Evolutionary conservation across 2,329 filamentous ascomycete species (phyloP).

Genomic region (Xylaria sp.): DNA sequence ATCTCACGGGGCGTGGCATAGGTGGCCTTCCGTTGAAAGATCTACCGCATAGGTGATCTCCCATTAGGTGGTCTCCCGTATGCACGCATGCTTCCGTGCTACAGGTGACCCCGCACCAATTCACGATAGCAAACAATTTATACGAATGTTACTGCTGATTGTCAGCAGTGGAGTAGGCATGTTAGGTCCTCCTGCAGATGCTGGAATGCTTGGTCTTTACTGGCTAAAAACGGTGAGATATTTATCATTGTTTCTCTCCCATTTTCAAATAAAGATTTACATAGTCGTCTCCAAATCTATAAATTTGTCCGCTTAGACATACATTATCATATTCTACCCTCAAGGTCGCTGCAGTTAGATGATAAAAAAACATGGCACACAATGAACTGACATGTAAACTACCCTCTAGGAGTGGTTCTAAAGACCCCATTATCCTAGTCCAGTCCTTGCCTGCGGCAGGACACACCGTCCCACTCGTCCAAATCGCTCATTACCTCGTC

Average conservation of each 20-base stretch:
- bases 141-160: neutral
- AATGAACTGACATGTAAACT: neutral
- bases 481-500: constrained; percentile 25
- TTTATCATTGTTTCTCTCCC: neutral
- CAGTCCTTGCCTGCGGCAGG: constrained; percentile 23
- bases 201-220: neutral
- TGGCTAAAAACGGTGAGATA: neutral
- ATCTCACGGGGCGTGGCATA: no score
- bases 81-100: no score
- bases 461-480: constrained; percentile 24
- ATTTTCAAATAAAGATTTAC: neutral
- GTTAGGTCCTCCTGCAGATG: neutral
- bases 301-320: neutral
- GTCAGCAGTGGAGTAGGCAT: neutral
- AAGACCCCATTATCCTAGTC: constrained; percentile 31
- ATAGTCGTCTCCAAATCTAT: neutral
- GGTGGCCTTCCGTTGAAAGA: no score
- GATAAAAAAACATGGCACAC: neutral
- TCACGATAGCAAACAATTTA: neutral
- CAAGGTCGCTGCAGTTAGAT: neutral
- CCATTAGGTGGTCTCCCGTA: no score
- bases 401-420: constrained; percentile 3
- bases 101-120: neutral
- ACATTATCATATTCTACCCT: neutral
- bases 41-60: no score